Evolutionary conservation across 106 monocot genomes (phyloP).

Genomic region (Phalaenopsis equestris): DNA sequence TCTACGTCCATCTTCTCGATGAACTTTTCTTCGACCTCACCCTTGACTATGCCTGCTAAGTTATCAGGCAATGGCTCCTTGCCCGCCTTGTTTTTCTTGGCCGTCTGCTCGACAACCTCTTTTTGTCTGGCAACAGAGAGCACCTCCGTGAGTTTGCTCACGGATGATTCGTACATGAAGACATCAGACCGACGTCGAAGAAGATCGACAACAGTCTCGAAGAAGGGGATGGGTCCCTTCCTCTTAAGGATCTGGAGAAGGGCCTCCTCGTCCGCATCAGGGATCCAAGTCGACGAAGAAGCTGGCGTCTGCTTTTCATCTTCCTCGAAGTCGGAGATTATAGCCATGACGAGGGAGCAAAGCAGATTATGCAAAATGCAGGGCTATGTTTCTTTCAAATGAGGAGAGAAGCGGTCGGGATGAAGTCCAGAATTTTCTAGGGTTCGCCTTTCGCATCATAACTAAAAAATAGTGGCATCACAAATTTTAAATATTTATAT

Average conservation of each 20-base stretch:
- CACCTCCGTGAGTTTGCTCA: conserved; percentile 26
- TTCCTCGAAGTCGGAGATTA: conserved; percentile 32
- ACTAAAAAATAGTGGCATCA: too few species aligned
- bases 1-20: conserved; percentile 6
- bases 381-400: too few species aligned
- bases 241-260: conserved; percentile 17
- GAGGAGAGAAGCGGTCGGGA: neutral
- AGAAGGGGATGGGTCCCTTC: conserved; percentile 28
- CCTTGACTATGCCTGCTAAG: conserved; percentile 4
- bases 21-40: neutral
- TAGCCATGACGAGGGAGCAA: conserved; percentile 19
- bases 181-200: conserved; percentile 26
- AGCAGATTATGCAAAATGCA: too few species aligned
- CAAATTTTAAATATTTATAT: too few species aligned
- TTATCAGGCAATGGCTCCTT: conserved; percentile 8
- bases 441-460: too few species aligned
- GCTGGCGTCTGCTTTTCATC: conserved; percentile 13
- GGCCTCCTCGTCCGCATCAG: conserved; percentile 17
- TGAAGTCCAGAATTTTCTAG: too few species aligned
- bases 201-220: conserved; percentile 36
- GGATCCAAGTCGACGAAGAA: neutral
- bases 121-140: conserved; percentile 27
- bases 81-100: conserved; percentile 13
- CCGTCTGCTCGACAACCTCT: conserved; percentile 22
- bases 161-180: conserved; percentile 23